Evolutionary conservation across 805 yeast species (phyloP), one percentile per base, ranked within the genome.

Genomic region (Ogataea haglerorum): DNA sequence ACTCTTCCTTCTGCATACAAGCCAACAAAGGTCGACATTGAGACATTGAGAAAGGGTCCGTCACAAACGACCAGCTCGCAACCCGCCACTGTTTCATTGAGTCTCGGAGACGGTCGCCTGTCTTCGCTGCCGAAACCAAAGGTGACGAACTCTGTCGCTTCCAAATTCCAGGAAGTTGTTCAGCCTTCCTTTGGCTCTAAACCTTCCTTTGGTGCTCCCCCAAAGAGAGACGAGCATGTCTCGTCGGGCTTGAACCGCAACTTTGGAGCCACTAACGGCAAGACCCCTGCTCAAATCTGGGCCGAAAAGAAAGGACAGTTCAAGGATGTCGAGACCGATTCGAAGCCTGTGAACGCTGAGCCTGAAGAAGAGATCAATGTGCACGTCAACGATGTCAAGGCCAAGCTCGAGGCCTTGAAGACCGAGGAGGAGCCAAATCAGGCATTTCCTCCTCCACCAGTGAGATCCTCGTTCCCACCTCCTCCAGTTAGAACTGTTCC

Each of bases 221-320:
- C 66, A 21, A 53, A 57, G 30, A 57, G 59, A 32, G 64, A 66
- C 16, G 70, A 70, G 19, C 71, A 74, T 45, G 63, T 72, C 4
- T 72, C 74, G 33, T 78, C 80, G 39, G 91, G 87, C 28, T 65
- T 79, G 36, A 71, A 77, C 21, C 69, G 75, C 56, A 72, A 78
- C 58, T 82, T 76, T 59, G 93, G 76, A 47, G 67, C 82, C 39
- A 75, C 75, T 46, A 76, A 73, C 46, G 96, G 95, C 46, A 85
- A 87, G 63, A 85, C 95, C 6, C 96, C 97, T 17, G 96, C 96
- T 21, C 96, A 89, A 66, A 55, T 86, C 21, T 89, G 97, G 97
- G 97, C 96, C 17, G 96, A 85, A 59, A 85, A 82, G 67, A 79
- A 82, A 57, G 95, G 88, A 34, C 73, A 80, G 58, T 78, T 69